Conservation (phyloP, 73 alveolate species). For the Paramecium octaurelia region DNA sequence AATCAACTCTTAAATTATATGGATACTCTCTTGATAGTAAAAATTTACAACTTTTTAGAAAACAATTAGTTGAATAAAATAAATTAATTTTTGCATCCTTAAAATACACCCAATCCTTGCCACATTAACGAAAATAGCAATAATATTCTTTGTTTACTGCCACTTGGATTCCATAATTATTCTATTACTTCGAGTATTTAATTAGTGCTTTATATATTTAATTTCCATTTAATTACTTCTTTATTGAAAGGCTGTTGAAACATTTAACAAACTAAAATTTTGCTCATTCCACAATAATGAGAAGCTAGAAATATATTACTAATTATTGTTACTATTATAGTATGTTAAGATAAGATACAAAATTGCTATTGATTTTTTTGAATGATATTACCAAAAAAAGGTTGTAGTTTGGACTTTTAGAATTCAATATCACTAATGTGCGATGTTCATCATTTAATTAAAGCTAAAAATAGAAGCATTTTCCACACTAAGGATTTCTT, state of each 20-base stretch:
- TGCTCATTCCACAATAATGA: neutral
- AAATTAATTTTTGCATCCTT: neutral
- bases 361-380: neutral
- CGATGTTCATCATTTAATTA: neutral
- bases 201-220: neutral
- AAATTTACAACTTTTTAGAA: too few species aligned
- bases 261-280: neutral
- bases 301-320: neutral
- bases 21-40: too few species aligned
- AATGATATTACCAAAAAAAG: neutral
- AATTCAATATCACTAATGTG: neutral
- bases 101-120: neutral
- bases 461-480: too few species aligned
- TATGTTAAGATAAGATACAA: neutral
- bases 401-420: neutral
- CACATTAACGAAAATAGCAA: neutral
- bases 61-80: neutral
- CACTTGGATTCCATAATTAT: neutral
- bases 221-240: conserved; percentile 16
- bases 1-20: neutral
- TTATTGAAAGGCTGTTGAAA: neutral
- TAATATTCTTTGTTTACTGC: conserved; percentile 25
- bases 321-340: neutral
- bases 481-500: neutral
- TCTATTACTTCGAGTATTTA: neutral